These are phyloP conservation scores for Ophiocordyceps camponoti-floridani DNA, from an alignment of 2,329 filamentous ascomycete species.

Conservation along the genomic window DNA sequence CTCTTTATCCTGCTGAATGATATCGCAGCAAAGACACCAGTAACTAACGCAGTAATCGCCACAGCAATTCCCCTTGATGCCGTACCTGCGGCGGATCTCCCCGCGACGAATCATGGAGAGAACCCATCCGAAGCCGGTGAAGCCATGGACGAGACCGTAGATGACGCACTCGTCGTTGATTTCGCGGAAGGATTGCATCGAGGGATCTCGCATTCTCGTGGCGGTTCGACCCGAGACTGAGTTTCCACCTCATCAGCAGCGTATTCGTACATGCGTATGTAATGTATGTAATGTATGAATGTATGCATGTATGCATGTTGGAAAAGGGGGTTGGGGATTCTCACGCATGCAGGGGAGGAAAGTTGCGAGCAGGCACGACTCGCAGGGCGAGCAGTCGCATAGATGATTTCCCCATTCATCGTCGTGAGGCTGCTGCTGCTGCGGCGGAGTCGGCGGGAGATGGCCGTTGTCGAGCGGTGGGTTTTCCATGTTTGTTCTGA, in stretches of 20 bases:
- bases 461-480: background rate
- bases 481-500: too few relatives aligned
- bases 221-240: constrained; percentile 25
- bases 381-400: constrained; percentile 21
- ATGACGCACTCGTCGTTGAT: constrained; percentile 25
- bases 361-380: constrained; percentile 18
- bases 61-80: constrained; percentile 28
- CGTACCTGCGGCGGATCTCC: constrained; percentile 33
- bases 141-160: constrained; percentile 17
- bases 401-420: constrained; percentile 20
- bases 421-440: constrained; percentile 8
- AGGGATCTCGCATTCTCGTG: constrained; percentile 24
- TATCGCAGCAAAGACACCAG: constrained; percentile 37
- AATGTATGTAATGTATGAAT: too few relatives aligned
- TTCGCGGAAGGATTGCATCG: constrained; percentile 17
- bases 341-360: constrained; percentile 25
- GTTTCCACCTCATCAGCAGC: too few relatives aligned
- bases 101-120: constrained; percentile 32
- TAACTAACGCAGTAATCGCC: constrained; percentile 33
- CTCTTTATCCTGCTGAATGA: constrained; percentile 42
- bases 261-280: too few relatives aligned
- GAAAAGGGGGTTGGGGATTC: constrained; percentile 3
- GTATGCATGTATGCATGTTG: too few relatives aligned
- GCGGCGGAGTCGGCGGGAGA: constrained; percentile 2
- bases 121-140: constrained; percentile 25